Evolutionary conservation across 176 grass and related monocot genomes (phyloP).

Genomic region (Oryza meridionalis): DNA sequence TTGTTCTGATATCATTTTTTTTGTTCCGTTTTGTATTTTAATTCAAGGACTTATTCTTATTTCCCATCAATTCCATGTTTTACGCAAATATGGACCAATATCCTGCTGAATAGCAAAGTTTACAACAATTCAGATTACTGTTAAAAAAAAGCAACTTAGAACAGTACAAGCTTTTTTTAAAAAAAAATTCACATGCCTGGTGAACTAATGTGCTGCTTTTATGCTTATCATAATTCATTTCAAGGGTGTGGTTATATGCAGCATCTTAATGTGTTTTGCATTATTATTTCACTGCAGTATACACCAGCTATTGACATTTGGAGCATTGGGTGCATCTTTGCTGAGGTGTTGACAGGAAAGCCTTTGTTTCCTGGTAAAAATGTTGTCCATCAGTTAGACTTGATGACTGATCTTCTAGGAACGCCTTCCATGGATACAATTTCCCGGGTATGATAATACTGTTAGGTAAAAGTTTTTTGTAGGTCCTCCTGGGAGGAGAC

Average conservation of each 20-base stretch:
- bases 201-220: background rate
- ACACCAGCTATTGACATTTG: constrained; percentile 98
- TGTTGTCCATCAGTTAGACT: constrained; percentile 97
- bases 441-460: constrained; percentile 73
- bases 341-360: constrained; percentile 95
- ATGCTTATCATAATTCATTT: constrained; percentile 1
- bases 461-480: background rate
- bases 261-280: constrained; percentile 27
- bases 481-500: background rate
- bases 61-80: background rate
- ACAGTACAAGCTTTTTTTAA: constrained; percentile 17
- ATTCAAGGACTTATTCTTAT: constrained; percentile 14
- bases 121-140: background rate
- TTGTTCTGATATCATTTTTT: constrained; percentile 11
- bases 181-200: background rate
- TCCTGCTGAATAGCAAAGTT: constrained; percentile 14
- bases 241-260: background rate
- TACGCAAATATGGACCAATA: constrained; percentile 6
- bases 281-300: constrained; percentile 72
- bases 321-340: constrained; percentile 99
- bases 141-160: background rate
- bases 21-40: background rate
- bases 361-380: constrained; percentile 99
- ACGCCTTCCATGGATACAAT: constrained; percentile 87
- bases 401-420: constrained; percentile 97